A percentile compares a stretch with the other conserved stretches of the same genome.
Evolutionary conservation across 495 filamentous ascomycete genomes (phyloP).

Genomic region (Talaromyces nanjingensis): DNA sequence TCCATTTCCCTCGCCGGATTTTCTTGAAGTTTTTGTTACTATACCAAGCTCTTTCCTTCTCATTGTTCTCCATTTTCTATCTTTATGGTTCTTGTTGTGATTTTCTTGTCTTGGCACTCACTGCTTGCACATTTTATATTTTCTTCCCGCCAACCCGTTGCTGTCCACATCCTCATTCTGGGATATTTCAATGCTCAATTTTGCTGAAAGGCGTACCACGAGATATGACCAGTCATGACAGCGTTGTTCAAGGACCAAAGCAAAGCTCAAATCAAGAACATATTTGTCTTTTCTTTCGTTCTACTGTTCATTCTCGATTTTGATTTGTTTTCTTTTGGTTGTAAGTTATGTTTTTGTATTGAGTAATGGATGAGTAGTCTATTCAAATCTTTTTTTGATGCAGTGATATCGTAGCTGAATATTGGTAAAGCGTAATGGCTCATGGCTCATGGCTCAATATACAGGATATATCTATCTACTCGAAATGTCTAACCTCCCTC

Average conservation of each 20-base stretch:
- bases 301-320: background rate
- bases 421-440: background rate
- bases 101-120: slow-evolving; percentile 5
- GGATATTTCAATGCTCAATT: slow-evolving; percentile 1
- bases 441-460: background rate
- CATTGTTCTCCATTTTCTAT: background rate
- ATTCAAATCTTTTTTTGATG: background rate
- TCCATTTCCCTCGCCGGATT: background rate
- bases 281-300: slow-evolving; percentile 2
- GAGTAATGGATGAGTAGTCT: background rate
- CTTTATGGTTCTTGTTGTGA: background rate
- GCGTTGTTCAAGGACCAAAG: background rate
- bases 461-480: background rate
- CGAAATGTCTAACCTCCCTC: slow-evolving; percentile 1
- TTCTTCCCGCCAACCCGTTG: background rate
- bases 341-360: slow-evolving; percentile 3
- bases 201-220: background rate
- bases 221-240: background rate
- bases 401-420: background rate
- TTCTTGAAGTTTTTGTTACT: slow-evolving; percentile 8
- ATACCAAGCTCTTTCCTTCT: slow-evolving; percentile 3
- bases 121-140: slow-evolving; percentile 1
- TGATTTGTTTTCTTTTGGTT: background rate
- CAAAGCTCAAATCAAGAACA: background rate
- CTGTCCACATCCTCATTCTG: background rate